These are phyloP conservation scores for Cyberlindnera nakhonratchasimensis DNA, from an alignment of 805 yeast species.

Conservation along the genomic window DNA sequence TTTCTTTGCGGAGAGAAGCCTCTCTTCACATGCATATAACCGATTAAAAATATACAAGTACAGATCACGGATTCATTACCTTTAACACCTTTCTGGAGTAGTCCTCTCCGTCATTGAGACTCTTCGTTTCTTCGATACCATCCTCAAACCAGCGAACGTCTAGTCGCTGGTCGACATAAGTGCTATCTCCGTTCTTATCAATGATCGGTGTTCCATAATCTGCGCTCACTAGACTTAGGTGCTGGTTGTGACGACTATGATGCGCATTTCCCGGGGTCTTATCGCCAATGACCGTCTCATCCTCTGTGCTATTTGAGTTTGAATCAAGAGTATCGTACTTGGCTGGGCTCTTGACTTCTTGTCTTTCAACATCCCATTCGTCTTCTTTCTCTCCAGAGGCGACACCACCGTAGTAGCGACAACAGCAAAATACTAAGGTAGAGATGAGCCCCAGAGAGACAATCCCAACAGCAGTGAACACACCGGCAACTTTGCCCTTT, in stretches of 20 bases:
- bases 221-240: slow-evolving; percentile 9
- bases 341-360: background rate
- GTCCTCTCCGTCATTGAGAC: slow-evolving; percentile 54
- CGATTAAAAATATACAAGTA: too few species aligned
- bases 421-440: slow-evolving; percentile 42
- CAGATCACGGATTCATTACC: slow-evolving; percentile 36
- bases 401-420: slow-evolving; percentile 13
- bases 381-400: slow-evolving; percentile 13
- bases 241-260: slow-evolving; percentile 3
- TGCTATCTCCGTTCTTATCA: slow-evolving; percentile 18
- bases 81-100: slow-evolving; percentile 53
- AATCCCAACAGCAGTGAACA: slow-evolving; percentile 71
- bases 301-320: slow-evolving; percentile 7
- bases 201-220: slow-evolving; percentile 20
- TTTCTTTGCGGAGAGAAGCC: too few species aligned
- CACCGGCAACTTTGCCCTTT: slow-evolving; percentile 77
- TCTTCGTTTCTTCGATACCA: slow-evolving; percentile 36
- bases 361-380: slow-evolving; percentile 12
- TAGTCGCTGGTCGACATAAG: slow-evolving; percentile 52
- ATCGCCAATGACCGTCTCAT: slow-evolving; percentile 12
- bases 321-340: slow-evolving; percentile 3
- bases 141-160: slow-evolving; percentile 51
- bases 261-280: slow-evolving; percentile 1
- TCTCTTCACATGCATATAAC: too few species aligned
- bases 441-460: slow-evolving; percentile 45